A percentile compares a stretch with the other conserved stretches of the same genome.
These are phyloP conservation scores for Francoa sonchifolia DNA, from an alignment of 441 rosid genomes.

Conservation along the genomic window DNA sequence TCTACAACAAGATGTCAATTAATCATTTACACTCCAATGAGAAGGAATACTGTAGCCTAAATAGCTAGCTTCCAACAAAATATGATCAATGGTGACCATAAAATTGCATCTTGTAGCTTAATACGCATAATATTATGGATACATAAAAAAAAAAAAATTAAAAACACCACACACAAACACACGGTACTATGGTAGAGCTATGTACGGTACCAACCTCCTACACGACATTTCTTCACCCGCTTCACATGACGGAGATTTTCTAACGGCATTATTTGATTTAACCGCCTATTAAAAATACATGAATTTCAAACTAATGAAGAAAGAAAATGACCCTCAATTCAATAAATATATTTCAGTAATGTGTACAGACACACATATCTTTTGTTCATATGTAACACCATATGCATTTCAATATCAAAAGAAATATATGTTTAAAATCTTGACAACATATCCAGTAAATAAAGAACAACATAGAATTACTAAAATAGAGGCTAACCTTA, in stretches of 20 bases:
- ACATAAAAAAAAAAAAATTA: neutral
- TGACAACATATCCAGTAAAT: neutral
- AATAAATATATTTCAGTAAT: too few species aligned
- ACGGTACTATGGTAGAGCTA: neutral
- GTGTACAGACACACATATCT: too few species aligned
- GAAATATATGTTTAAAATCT: neutral
- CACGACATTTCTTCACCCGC: constrained; percentile 40
- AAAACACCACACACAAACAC: neutral
- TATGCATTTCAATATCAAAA: too few species aligned
- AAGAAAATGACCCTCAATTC: too few species aligned
- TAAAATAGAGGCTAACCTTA: constrained; percentile 28
- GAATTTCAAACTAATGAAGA: neutral
- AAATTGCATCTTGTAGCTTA: too few species aligned
- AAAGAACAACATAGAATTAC: neutral
- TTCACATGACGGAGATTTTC: constrained; percentile 72
- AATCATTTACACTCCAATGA: too few species aligned
- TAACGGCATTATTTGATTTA: constrained; percentile 54
- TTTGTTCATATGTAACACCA: too few species aligned
- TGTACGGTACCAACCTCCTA: constrained; percentile 15
- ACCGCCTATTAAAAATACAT: constrained; percentile 24
- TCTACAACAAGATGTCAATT: too few species aligned
- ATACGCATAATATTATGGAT: neutral
- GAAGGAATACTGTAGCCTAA: too few species aligned
- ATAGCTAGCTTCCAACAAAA: too few species aligned
- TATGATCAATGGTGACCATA: too few species aligned